These are phyloP conservation scores for Hypoxylon rickii DNA, from an alignment of 495 filamentous ascomycete genomes.

Conservation along the genomic window DNA sequence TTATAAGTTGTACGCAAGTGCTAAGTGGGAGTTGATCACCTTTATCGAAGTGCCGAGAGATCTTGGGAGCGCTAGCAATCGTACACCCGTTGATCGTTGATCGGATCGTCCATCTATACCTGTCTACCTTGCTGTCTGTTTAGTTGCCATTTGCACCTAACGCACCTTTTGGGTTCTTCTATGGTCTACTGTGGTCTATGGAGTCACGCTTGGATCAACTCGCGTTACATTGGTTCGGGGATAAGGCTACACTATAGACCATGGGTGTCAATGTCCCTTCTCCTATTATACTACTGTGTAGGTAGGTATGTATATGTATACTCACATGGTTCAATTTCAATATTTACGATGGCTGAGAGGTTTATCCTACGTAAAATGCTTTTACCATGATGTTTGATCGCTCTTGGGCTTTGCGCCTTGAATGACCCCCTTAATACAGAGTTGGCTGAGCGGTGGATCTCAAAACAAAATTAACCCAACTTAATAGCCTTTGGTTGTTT, in stretches of 20 bases:
- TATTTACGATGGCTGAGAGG: constrained; percentile 12
- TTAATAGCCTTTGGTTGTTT: constrained; percentile 10
- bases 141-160: too few relatives aligned
- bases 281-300: too few relatives aligned
- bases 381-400: constrained; percentile 6
- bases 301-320: too few relatives aligned
- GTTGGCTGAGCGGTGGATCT: constrained; percentile 29
- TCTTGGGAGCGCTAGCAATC: constrained; percentile 21
- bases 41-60: constrained; percentile 15
- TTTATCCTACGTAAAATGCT: constrained; percentile 14
- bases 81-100: constrained; percentile 25
- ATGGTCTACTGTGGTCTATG: too few relatives aligned
- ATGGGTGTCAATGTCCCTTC: too few relatives aligned
- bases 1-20: too few relatives aligned
- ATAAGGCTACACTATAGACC: background rate
- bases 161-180: too few relatives aligned
- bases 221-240: constrained; percentile 2
- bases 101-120: constrained; percentile 21
- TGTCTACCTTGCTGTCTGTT: background rate
- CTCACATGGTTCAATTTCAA: too few relatives aligned
- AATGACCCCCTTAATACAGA: constrained; percentile 30
- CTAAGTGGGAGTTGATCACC: too few relatives aligned
- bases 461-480: constrained; percentile 23
- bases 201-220: background rate
- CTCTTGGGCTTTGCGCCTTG: constrained; percentile 17